Evolutionary conservation across 257 asterid species (phyloP), one percentile per base, ranked within the genome.

Genomic region (Solanum chmielewskii): DNA sequence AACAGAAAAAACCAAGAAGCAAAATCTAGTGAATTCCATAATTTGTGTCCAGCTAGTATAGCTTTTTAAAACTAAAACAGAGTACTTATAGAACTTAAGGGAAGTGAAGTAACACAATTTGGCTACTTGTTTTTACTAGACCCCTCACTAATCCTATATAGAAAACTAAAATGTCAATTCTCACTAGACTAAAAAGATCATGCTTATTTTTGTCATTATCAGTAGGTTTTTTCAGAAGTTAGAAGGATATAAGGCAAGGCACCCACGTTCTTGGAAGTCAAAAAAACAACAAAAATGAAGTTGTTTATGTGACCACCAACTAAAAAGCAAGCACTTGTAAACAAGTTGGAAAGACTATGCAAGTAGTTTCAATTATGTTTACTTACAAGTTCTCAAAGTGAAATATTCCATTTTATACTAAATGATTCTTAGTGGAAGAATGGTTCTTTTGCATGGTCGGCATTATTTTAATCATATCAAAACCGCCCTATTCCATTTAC

Each of bases 231-330:
- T 86, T 49, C 87, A 88, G 92, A 88, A 94, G 86, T 90, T 78
- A 11, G 33, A 80, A 56, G 85, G 85, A 80, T 80, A 49, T 18
- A 81, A 81, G 85, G 85, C 69, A 88, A 89, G 92, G 92, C 23
- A 89, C 91, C 94, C 93, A 92, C 94, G 94, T 88, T 85, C 60
- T 18, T 29, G 92, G 94, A 90, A 90, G 92, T 88, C n/a, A 90
- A 89, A 86, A 85, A 31, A 82, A 39, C 47, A 37, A 49, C 41
- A 76, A 68, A 64, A 80, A 64, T 42, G 88, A 84, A 86, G 75
- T 80, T 70, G 85, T 41, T 44, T 23, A 62, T 71, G 93, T 91
- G 91, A 87, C 91, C 66, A 90, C 92, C 88, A 88, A 87, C 91
- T 92, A 35, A 42, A 14, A 89, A 88, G 88, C 59, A 37, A 52